Evolutionary conservation across 306 rosid species (phyloP), one percentile per base, ranked within the genome.

Genomic region (Cucumis sativus): DNA sequence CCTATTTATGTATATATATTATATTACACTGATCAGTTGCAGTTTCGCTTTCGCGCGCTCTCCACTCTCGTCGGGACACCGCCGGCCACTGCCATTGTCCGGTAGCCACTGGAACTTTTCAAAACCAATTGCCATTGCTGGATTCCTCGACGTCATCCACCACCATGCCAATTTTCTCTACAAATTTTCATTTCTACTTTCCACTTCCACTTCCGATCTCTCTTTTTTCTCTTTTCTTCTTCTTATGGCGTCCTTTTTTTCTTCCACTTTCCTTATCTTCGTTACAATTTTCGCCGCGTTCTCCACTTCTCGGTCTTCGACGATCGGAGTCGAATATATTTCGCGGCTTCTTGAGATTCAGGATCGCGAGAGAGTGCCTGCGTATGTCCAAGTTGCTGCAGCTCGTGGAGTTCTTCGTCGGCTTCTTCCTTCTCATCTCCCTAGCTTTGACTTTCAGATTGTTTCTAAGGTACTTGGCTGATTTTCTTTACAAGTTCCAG

Each of bases 341-440:
- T 89, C 96, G 5, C 83, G 84, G 74, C 87, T 89, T 77, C 95
- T 93, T 15, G 82, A 84, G 63, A 80, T 84, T 56, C 98, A 93
- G 78, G 91, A 89, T 83, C 87, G 89, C 51, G 87, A 91, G 90
- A 82, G 89, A 52, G 83, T 90, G 55, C 80, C 91, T 2, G 83
- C 92, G 1, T 35, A 76, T 18, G 84, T 91, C 54, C 98, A 93
- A 79, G 87, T 88, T 67, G 89, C 91, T 7, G 93, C 98, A 13
- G 96, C 96, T 62, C 84, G 81, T 10, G 90, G 80, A 54, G 87
- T 88, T 65, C 97, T 93, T 75, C 85, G 6, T 87, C 98, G 98
- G 13, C 68, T 89, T 33, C 86, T 91, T 35, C 97, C 97, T 56
- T 87, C 91, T 6, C 93, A 91, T 58, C 78, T 88, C 51, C 86